These are phyloP conservation scores for Arctium lappa DNA, from an alignment of 129 eudicot species.

Conservation along the genomic window DNA sequence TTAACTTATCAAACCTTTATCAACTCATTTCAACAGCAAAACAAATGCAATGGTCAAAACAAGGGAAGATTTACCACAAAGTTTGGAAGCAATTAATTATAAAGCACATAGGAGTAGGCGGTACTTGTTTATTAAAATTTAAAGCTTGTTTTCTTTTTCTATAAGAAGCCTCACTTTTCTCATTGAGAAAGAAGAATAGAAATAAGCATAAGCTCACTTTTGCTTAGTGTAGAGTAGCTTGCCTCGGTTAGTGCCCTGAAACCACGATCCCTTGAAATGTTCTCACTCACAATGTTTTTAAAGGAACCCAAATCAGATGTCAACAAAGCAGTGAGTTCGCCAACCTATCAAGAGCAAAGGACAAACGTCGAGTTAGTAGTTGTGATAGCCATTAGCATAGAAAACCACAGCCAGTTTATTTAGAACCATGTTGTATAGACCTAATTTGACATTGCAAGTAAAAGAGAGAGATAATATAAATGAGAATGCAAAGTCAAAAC, in stretches of 20 bases:
- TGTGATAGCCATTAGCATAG: not conserved
- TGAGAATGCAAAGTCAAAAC: not conserved
- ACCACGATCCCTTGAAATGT: slow-evolving; percentile 94
- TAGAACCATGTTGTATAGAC: not conserved
- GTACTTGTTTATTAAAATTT: not conserved
- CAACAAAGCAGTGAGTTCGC: slow-evolving; percentile 87
- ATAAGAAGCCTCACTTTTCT: slow-evolving; percentile 22
- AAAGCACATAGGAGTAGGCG: not conserved
- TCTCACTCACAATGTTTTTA: slow-evolving; percentile 80
- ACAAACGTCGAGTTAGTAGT: slow-evolving; percentile 6
- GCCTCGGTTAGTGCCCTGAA: slow-evolving; percentile 99
- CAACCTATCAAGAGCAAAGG: slow-evolving; percentile 57
- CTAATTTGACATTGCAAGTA: not conserved
- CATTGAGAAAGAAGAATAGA: slow-evolving; percentile 25
- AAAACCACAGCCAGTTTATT: not conserved
- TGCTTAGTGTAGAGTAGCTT: slow-evolving; percentile 92
- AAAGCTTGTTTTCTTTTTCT: not conserved
- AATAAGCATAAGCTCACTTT: slow-evolving; percentile 73
- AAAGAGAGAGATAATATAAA: not conserved
- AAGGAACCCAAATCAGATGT: slow-evolving; percentile 95
- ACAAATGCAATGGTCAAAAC: not conserved
- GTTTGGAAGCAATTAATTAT: not conserved
- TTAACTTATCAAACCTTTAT: not conserved
- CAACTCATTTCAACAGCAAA: not conserved
- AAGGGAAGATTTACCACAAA: not conserved